phyloP scores from a whole-genome alignment of 164 flowering plant species.

The Magnolia kwangsiensis region DNA sequence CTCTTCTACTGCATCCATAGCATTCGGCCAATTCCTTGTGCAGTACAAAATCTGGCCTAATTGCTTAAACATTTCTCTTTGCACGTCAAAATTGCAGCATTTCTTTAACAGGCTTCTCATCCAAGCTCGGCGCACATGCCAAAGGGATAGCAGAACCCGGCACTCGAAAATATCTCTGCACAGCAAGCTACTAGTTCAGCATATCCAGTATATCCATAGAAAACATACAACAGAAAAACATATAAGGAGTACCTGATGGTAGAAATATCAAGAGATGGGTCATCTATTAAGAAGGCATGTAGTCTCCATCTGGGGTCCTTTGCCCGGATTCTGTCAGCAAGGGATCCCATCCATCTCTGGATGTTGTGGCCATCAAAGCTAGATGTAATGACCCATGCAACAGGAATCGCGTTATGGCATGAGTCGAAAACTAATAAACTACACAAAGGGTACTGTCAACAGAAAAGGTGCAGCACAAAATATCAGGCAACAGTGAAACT shows the following conservation, averaged over 20 bases:
- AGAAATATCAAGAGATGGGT: slow-evolving; percentile 35
- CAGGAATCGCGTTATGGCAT: slow-evolving; percentile 49
- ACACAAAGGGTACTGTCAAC: slow-evolving; percentile 37
- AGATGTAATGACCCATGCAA: slow-evolving; percentile 56
- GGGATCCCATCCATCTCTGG: slow-evolving; percentile 37
- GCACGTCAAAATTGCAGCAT: slow-evolving; percentile 44
- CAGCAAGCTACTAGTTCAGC: slow-evolving; percentile 9
- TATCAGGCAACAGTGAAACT: slow-evolving; percentile 1
- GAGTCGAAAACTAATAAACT: slow-evolving; percentile 49
- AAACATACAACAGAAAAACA: background rate
- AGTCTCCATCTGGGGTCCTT: slow-evolving; percentile 51
- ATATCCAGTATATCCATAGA: background rate
- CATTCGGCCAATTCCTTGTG: slow-evolving; percentile 30
- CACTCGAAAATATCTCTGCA: slow-evolving; percentile 50
- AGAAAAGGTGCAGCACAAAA: background rate
- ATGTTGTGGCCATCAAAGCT: slow-evolving; percentile 27
- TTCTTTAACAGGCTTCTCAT: slow-evolving; percentile 40
- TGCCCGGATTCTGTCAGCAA: slow-evolving; percentile 34
- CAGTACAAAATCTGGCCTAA: slow-evolving; percentile 42
- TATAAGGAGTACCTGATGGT: slow-evolving; percentile 29
- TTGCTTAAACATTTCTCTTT: slow-evolving; percentile 47
- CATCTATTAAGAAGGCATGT: slow-evolving; percentile 40
- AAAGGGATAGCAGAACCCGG: slow-evolving; percentile 40
- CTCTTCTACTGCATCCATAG: slow-evolving; percentile 40
- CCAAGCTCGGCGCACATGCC: slow-evolving; percentile 58